Base-by-base conservation (phyloP, 768 basidiomycete species). In the Kwoniella dendrophila region DNA sequence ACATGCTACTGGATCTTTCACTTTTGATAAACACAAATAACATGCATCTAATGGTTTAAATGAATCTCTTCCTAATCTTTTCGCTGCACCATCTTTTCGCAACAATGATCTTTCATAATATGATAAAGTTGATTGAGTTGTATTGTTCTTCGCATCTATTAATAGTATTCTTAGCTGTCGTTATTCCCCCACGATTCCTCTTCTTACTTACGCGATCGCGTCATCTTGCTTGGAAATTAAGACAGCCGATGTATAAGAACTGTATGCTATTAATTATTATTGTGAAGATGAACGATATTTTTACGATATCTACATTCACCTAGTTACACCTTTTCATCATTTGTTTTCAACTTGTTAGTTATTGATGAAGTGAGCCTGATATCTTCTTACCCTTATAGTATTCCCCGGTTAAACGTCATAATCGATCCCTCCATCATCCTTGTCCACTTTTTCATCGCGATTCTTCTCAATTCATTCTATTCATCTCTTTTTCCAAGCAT, bases 31-130 rank as follows among this genome's bases (percentile, higher is more conserved):
- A 77, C 95, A 99, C 14, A 96, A 84, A 4, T 89, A 84, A 75
- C 96, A 98, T 0, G 91, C 87, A 78, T 96, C 91, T 77, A 96
- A 93, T 53, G 85, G 85, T 38, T 92, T 86, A 89, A 94, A 91
- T 11, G 89, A 92, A 78, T 96, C 93, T 75, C 90, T 89, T 34
- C 92, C 93, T 74, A 93, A 63, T 4, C 80, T 72, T 59, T 70
- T 66, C 14, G 73, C 61, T 36, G 68, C 75, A 29, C 44, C 53
- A 33, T 64, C 67, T 40, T 70, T 67, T 3, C 69, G 65, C 5
- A 74, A 68, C 6, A 72, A 68, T 14, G 71, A 68, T 7, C 76
- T 70, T 49, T 77, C 76, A 34, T 77, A 74, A 47, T 68, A 62
- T 5, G 70, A 71, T 33, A 72, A 54, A 2, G 69, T 72, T 14